Base-by-base conservation (phyloP, 352 stramenopile species). In the Elongisporangium anandrum region DNA sequence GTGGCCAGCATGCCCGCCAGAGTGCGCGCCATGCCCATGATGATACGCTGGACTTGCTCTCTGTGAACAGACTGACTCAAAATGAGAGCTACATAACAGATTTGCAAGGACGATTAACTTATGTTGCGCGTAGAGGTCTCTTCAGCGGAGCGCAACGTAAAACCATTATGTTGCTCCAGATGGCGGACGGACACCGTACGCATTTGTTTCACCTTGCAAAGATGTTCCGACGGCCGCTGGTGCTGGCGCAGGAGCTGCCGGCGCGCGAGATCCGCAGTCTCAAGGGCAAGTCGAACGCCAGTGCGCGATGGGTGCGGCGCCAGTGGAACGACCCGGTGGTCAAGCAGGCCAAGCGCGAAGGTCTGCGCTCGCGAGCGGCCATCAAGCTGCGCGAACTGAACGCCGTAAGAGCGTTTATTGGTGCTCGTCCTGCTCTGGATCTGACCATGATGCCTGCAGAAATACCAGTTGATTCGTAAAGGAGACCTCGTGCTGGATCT, bases 321-420 rank as follows among this genome's bases (percentile, higher is more conserved):
- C 87, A 96, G 68, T 92, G 82, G 79, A 88, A 68, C 61, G 87
- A 96, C 54, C 87, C 84, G 41, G 63, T 88, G 39, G 87, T 96
- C 23, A 92, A 94, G 54, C 80, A 93, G 65, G 82, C 85, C 65
- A 94, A 94, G 63, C 79, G 83, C 51, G 82, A 93, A 50, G 86
- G 83, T 12, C 73, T 93, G 19, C 82, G 87, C 21, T 94, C 85
- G 15, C 79, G 87, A 13, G 83, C 87, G 4, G 87, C 87, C 15
- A 75, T 94, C 59, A 96, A 96, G 57, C 71, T 96, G 51, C 71
- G 80, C 29, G 85, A 96, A 57, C 72, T 96, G 53, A 94, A 96
- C 59, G 66, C 73, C 34, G 80, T 90, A 49, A 29, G 65, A 34
- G 5, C 2, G 21, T 13, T 17, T 15, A 21, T 13, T 38, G n/a